Percentiles rank a stretch among this genome's conserved stretches.
Conservation (phyloP, 306 rosid genomes). For the Cucurbita maxima region DNA sequence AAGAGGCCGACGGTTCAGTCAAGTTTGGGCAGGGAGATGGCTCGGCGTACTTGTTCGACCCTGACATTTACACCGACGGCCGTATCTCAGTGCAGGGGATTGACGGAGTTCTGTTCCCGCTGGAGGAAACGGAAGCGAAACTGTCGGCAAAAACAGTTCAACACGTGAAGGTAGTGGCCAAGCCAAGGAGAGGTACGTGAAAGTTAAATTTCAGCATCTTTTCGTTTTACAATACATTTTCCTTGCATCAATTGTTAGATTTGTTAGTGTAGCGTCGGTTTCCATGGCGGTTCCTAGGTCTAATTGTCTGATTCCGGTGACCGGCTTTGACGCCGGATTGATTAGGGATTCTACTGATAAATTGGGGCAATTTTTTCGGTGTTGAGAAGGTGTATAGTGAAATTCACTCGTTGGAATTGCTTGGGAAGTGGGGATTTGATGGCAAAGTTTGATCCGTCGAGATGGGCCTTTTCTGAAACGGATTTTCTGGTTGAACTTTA, state of each 20-base stretch:
- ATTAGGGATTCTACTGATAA: background rate
- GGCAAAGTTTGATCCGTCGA: conserved; percentile 10
- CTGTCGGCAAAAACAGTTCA: conserved; percentile 21
- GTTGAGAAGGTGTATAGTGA: background rate
- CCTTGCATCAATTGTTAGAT: background rate
- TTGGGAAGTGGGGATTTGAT: conserved; percentile 11
- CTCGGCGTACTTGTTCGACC: conserved; percentile 66
- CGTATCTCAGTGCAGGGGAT: conserved; percentile 80
- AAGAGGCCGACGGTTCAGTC: conserved; percentile 77
- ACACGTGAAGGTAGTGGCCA: conserved; percentile 39
- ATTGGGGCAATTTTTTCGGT: no score
- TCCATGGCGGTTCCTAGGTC: background rate
- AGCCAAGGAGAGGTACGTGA: conserved; percentile 64
- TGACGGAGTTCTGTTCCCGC: conserved; percentile 58
- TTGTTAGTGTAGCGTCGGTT: conserved; percentile 1
- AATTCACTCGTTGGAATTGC: conserved; percentile 11
- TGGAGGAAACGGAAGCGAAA: conserved; percentile 21
- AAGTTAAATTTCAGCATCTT: background rate
- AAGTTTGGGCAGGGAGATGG: conserved; percentile 59
- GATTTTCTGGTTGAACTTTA: conserved; percentile 7
- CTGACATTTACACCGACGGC: conserved; percentile 66
- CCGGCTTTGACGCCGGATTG: background rate
- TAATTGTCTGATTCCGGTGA: background rate
- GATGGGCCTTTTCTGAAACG: background rate
- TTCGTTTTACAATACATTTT: background rate